Conservation (phyloP, 2,329 filamentous ascomycete genomes). For the Penicillium aurantiogriseum region DNA sequence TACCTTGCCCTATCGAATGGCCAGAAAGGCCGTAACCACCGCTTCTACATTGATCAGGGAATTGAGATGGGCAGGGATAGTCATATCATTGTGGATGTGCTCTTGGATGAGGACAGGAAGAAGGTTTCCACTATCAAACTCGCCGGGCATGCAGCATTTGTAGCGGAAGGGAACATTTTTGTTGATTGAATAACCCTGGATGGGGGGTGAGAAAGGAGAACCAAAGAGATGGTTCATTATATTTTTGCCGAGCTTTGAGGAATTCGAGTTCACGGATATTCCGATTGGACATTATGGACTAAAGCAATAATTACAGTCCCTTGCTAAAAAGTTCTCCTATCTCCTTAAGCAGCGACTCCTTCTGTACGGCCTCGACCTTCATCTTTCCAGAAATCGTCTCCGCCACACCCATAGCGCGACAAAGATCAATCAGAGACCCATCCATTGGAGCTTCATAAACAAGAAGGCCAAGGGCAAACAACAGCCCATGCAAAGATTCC, state of each 20-base stretch:
- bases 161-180: constrained; percentile 11
- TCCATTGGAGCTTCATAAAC: constrained; percentile 67
- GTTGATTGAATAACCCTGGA: constrained; percentile 1
- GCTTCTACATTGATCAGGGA: constrained; percentile 55
- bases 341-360: constrained; percentile 58
- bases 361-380: constrained; percentile 55
- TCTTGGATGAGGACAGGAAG: constrained; percentile 13
- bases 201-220: not conserved
- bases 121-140: constrained; percentile 18
- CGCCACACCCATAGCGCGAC: constrained; percentile 72
- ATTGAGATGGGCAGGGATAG: constrained; percentile 27
- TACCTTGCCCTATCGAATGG: constrained; percentile 49
- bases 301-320: constrained; percentile 25
- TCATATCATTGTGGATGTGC: constrained; percentile 24
- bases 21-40: constrained; percentile 37
- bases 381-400: constrained; percentile 58
- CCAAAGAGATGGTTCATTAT: not conserved
- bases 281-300: not conserved
- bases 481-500: constrained; percentile 73
- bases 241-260: no score
- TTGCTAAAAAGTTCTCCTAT: constrained; percentile 48
- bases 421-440: constrained; percentile 76
- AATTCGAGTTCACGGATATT: not conserved
- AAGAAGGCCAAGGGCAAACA: constrained; percentile 73
- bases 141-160: constrained; percentile 10